Base-by-base conservation (phyloP, 1,284 basidiomycete genomes). In the Quambalaria eucalypti region DNA sequence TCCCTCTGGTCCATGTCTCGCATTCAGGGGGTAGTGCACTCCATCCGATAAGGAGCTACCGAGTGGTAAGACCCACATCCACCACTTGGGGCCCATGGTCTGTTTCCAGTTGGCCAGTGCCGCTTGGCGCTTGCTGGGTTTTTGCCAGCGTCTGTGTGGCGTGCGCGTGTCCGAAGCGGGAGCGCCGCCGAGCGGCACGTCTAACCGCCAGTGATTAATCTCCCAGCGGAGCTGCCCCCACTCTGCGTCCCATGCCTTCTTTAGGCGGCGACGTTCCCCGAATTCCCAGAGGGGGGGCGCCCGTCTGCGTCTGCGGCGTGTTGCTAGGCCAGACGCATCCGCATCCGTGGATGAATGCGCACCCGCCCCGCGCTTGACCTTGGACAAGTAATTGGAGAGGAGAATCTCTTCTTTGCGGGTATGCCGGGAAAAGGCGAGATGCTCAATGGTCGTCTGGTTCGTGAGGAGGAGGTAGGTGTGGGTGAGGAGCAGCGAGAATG, bases 401-500 rank as follows among this genome's bases (percentile, higher is more conserved):
- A 78, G 71, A 2, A 70, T 76, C 3, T 79, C 70, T 71, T 90
- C 89, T 29, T 82, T 80, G 38, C 85, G 83, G 62, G 80, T 80
- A 78, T 86, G 82, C 14, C 77, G 69, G 28, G 78, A 79, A 23
- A 82, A 77, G 4, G 76, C 71, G 54, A 90, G 78, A 44, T 82
- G 82, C 77, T 93, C 90, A 52, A 92, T 84, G 0, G 89, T 92
- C 26, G 86, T 87, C 71, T 84, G 80, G 57, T 87, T 87, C 46
- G 77, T 62, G 44, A 81, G 61, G 50, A 87, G 81, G n/a, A 90
- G 69, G 25, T 79, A 77, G 14, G 82, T 68, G 67, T 93, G 90
- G 2, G 84, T 79, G 1, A 76, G 48, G 9, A 82, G 64, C 56
- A 93, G 78, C 1, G 80, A 70, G 6, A 63, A 55, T 0, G 85